These are phyloP conservation scores for Cryptococcus deneoformans DNA, from an alignment of 1,284 basidiomycete species.

Conservation along the genomic window DNA sequence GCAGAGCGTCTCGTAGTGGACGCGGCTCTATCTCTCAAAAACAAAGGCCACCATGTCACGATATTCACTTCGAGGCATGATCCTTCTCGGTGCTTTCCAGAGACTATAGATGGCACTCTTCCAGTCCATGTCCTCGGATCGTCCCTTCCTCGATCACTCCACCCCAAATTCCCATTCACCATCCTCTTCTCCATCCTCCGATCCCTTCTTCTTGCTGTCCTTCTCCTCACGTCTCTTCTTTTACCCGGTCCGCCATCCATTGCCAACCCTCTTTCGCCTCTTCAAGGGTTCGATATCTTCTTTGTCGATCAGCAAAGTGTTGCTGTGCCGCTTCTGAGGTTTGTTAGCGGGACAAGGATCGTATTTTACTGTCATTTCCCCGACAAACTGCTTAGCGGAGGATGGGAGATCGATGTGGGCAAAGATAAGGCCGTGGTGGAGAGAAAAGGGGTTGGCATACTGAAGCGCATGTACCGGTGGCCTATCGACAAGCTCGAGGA, in stretches of 20 bases:
- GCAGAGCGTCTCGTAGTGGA: slow-evolving; percentile 97
- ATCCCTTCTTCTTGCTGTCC: slow-evolving; percentile 72
- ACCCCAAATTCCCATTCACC: slow-evolving; percentile 65
- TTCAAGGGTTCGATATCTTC: slow-evolving; percentile 69
- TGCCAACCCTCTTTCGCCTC: slow-evolving; percentile 39
- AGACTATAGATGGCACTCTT: slow-evolving; percentile 83
- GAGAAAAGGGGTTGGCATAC: slow-evolving; percentile 34
- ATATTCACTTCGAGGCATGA: slow-evolving; percentile 96
- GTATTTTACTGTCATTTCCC: slow-evolving; percentile 99
- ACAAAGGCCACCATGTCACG: slow-evolving; percentile 79
- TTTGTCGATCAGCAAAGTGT: slow-evolving; percentile 95
- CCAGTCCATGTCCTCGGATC: slow-evolving; percentile 71
- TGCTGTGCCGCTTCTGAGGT: slow-evolving; percentile 77
- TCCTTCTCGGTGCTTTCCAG: slow-evolving; percentile 77
- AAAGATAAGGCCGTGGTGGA: slow-evolving; percentile 9
- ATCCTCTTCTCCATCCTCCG: slow-evolving; percentile 85
- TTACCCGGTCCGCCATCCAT: slow-evolving; percentile 33
- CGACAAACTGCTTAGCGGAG: slow-evolving; percentile 73
- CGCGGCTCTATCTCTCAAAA: slow-evolving; percentile 82
- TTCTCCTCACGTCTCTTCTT: slow-evolving; percentile 57
- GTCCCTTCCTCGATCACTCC: slow-evolving; percentile 74
- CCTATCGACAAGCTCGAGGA: slow-evolving; percentile 93
- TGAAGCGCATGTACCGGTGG: slow-evolving; percentile 73
- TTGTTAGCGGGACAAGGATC: slow-evolving; percentile 66
- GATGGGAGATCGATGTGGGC: slow-evolving; percentile 49